Evolutionary conservation across 805 yeast genomes (phyloP).

Genomic region (Wickerhamiella occidentalis): DNA sequence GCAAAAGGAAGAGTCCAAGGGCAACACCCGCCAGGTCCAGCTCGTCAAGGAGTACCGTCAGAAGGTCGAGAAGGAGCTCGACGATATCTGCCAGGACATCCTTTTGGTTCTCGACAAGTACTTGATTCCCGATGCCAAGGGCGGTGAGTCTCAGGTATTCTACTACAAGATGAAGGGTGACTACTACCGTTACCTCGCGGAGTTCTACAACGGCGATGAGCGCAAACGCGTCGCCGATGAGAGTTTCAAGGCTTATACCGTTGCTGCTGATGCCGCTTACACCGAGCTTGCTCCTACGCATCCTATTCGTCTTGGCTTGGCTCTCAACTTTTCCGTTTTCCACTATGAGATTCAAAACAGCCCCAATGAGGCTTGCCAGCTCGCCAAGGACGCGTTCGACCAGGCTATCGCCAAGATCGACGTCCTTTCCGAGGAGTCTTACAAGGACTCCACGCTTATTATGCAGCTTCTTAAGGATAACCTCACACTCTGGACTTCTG

Average conservation of each 20-base stretch:
- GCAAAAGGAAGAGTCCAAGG: conserved; percentile 98
- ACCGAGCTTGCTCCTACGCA: conserved; percentile 98
- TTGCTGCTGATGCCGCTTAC: conserved; percentile 96
- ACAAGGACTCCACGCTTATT: conserved; percentile 95
- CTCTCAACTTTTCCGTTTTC: conserved; percentile 93
- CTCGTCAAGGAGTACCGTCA: conserved; percentile 92
- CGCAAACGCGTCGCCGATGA: conserved; percentile 90
- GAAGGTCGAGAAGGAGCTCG: conserved; percentile 88
- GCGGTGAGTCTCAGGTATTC: conserved; percentile 97
- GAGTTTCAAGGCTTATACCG: conserved; percentile 89
- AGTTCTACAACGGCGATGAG: conserved; percentile 85
- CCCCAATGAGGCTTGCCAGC: conserved; percentile 97
- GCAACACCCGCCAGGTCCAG: conserved; percentile 74
- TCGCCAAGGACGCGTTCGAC: conserved; percentile 98
- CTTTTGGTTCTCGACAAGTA: conserved; percentile 76
- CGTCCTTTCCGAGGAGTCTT: conserved; percentile 93
- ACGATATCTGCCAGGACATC: conserved; percentile 92
- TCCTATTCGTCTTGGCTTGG: conserved; percentile 96
- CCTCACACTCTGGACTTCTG: conserved; percentile 40
- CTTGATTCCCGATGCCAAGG: conserved; percentile 87
- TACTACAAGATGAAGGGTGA: conserved; percentile 99
- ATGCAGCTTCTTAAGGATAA: conserved; percentile 87
- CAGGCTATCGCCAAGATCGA: conserved; percentile 98
- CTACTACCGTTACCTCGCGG: conserved; percentile 98
- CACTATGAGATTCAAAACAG: conserved; percentile 96